Percentiles rank a stretch among this genome's conserved stretches.
Evolutionary conservation across 2,329 filamentous ascomycete genomes (phyloP).

Genomic region (Cadophora luteo-olivacea): DNA sequence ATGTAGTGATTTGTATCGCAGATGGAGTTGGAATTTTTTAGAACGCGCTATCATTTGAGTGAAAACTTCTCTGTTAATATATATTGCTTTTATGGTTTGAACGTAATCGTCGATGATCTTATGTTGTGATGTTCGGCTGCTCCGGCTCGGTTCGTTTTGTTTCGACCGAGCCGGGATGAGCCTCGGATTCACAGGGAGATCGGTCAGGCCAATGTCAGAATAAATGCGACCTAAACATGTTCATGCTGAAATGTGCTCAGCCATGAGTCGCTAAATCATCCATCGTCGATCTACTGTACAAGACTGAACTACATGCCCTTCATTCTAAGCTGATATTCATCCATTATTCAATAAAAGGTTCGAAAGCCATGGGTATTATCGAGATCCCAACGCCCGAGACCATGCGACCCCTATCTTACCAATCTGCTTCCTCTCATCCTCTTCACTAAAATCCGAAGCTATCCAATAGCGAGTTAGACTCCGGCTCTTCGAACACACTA

Average conservation of each 20-base stretch:
- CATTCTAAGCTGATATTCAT: neutral
- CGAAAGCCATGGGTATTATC: conserved; percentile 11
- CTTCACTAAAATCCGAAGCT: conserved; percentile 76
- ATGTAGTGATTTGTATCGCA: neutral
- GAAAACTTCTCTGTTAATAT: neutral
- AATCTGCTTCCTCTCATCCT: conserved; percentile 6
- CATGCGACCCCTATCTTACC: conserved; percentile 1
- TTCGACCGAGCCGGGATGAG: neutral
- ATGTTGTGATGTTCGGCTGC: neutral
- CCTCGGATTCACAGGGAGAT: neutral
- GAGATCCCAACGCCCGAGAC: conserved; percentile 15
- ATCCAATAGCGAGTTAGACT: conserved; percentile 85
- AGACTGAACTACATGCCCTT: neutral
- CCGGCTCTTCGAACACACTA: conserved; percentile 90
- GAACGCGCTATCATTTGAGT: neutral
- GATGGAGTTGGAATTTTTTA: neutral
- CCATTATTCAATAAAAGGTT: neutral
- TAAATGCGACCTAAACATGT: neutral
- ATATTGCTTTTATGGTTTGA: no score
- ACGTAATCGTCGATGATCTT: neutral
- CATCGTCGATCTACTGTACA: conserved; percentile 4
- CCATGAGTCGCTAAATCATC: neutral
- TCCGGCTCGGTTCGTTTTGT: conserved; percentile 1
- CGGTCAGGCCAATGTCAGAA: neutral
- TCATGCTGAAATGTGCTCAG: neutral